phyloP scores from a whole-genome alignment of 164 flowering plant genomes.

The Magnolia sinica region DNA sequence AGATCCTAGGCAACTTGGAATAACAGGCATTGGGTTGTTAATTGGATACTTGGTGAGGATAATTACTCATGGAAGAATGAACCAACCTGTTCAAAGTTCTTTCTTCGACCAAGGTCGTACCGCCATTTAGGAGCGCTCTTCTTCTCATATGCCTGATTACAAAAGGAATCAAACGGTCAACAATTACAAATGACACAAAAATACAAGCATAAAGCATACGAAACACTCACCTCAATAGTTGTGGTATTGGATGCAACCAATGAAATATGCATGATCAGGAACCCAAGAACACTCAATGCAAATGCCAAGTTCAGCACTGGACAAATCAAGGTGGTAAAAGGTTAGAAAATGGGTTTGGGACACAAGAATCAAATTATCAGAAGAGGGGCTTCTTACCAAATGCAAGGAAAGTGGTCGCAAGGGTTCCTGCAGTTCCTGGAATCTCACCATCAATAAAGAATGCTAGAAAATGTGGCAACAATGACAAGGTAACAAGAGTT shows the following conservation, averaged over 20 bases:
- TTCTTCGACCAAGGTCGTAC: conserved; percentile 70
- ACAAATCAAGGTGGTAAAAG: conserved; percentile 2
- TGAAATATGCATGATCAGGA: conserved; percentile 92
- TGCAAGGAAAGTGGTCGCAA: conserved; percentile 93
- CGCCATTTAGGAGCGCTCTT: conserved; percentile 83
- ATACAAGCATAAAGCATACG: background rate
- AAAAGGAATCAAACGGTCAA: conserved; percentile 7
- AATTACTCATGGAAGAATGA: background rate
- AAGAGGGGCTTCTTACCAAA: conserved; percentile 52
- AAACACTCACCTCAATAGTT: conserved; percentile 84
- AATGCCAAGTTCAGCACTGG: conserved; percentile 93
- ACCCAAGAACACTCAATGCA: conserved; percentile 88
- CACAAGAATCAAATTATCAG: background rate
- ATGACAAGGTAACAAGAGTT: conserved; percentile 70
- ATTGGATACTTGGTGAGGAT: background rate
- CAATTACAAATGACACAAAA: background rate
- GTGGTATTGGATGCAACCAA: conserved; percentile 85
- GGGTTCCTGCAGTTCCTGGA: conserved; percentile 87
- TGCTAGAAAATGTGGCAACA: conserved; percentile 84
- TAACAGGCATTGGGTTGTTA: background rate
- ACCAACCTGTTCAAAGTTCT: conserved; percentile 72
- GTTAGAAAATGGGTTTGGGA: background rate
- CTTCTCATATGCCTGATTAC: conserved; percentile 89
- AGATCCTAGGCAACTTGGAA: background rate
- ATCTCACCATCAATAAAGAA: conserved; percentile 92